A percentile compares a stretch with the other conserved stretches of the same genome.
Conservation (phyloP, 352 stramenopile genomes). For the Blastocystis sp. region DNA sequence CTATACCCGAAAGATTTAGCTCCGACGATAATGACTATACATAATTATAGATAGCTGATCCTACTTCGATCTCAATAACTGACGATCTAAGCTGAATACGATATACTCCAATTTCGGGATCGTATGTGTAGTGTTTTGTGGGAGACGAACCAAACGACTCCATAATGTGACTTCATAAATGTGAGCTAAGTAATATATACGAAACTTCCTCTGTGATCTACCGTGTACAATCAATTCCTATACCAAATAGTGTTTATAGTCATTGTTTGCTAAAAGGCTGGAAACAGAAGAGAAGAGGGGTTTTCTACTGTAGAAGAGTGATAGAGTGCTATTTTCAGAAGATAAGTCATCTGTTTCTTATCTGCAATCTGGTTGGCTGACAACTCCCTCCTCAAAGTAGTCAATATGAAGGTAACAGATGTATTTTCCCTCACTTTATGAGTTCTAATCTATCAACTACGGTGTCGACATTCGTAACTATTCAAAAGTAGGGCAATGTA, state of each 20-base stretch:
- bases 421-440: background rate
- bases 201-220: no score
- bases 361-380: conserved; percentile 1
- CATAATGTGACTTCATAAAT: background rate
- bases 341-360: background rate
- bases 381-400: background rate
- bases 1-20: background rate
- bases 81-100: background rate
- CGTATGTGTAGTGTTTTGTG: background rate
- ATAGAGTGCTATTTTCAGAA: no score
- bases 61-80: background rate
- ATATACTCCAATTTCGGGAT: background rate
- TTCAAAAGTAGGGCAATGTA: background rate
- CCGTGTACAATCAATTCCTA: no score
- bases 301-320: no score
- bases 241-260: no score
- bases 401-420: background rate
- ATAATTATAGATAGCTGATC: background rate
- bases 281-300: no score
- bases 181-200: background rate
- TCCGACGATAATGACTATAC: background rate
- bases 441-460: background rate
- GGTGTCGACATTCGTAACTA: background rate
- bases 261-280: no score
- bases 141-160: background rate